Evolutionary conservation across 495 filamentous ascomycete genomes (phyloP).

Genomic region (Lasiosphaeris hirsuta): DNA sequence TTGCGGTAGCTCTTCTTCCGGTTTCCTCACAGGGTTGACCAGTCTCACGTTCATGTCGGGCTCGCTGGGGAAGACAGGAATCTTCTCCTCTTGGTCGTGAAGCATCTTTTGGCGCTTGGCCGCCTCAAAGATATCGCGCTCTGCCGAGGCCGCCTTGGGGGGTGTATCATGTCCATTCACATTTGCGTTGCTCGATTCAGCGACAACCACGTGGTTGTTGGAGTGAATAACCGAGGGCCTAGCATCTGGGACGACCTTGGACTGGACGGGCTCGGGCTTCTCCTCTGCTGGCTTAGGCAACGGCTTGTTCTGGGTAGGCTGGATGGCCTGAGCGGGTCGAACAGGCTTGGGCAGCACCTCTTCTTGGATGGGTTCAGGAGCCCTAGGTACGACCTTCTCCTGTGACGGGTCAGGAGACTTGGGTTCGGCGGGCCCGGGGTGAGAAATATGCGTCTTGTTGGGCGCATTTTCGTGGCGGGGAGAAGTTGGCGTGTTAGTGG

Average conservation of each 20-base stretch:
- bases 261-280: not conserved
- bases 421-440: conserved; percentile 6
- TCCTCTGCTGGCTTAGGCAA: not conserved
- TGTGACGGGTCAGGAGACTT: conserved; percentile 15
- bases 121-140: conserved; percentile 36
- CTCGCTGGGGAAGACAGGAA: conserved; percentile 35
- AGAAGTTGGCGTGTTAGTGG: not conserved
- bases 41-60: conserved; percentile 23
- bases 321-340: no score
- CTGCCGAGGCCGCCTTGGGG: conserved; percentile 24
- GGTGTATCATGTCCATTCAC: conserved; percentile 7
- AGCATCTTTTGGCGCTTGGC: conserved; percentile 30
- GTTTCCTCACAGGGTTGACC: conserved; percentile 24
- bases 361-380: not conserved
- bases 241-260: not conserved
- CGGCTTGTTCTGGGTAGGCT: no score
- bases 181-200: conserved; percentile 5
- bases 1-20: conserved; percentile 51
- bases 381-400: not conserved
- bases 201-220: not conserved
- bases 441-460: not conserved
- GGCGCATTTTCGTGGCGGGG: not conserved
- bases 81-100: conserved; percentile 49
- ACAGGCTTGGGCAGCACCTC: not conserved
- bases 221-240: not conserved